phyloP scores from a whole-genome alignment of 441 rosid species.

The Gossypium davidsonii region DNA sequence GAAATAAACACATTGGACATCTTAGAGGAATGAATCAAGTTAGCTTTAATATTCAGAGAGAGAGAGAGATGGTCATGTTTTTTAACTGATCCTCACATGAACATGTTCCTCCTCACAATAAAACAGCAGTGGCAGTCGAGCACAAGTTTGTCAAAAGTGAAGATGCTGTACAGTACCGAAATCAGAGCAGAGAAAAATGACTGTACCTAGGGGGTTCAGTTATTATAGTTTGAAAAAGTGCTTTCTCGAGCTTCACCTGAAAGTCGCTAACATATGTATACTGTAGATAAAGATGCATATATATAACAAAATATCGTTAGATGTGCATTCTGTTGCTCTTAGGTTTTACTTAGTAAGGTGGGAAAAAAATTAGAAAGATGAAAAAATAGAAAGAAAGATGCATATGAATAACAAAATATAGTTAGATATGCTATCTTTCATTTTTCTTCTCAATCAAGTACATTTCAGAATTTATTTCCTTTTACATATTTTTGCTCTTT shows the following conservation, averaged over 20 bases:
- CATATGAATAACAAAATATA: no score
- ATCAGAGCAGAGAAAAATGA: background rate
- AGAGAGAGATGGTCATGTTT: background rate
- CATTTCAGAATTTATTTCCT: no score
- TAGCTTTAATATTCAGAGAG: background rate
- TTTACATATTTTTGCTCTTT: no score
- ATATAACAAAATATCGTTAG: background rate
- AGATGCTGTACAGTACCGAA: background rate
- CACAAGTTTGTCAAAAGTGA: background rate
- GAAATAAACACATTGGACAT: background rate
- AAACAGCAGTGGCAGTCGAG: background rate
- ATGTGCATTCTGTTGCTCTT: background rate
- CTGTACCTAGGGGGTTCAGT: background rate
- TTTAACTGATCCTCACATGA: background rate
- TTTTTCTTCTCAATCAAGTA: no score
- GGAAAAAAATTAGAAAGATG: no score
- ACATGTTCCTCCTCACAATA: background rate
- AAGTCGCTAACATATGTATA: background rate
- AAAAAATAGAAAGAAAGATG: no score
- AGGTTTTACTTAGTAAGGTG: background rate
- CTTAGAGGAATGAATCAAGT: background rate
- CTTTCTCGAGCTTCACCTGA: background rate
- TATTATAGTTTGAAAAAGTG: slow-evolving; percentile 19
- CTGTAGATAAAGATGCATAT: background rate
- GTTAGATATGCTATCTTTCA: no score